A percentile compares a stretch with the other conserved stretches of the same genome.
Conservation (phyloP, 2,329 filamentous ascomycete genomes). For the Botryotinia calthae region DNA sequence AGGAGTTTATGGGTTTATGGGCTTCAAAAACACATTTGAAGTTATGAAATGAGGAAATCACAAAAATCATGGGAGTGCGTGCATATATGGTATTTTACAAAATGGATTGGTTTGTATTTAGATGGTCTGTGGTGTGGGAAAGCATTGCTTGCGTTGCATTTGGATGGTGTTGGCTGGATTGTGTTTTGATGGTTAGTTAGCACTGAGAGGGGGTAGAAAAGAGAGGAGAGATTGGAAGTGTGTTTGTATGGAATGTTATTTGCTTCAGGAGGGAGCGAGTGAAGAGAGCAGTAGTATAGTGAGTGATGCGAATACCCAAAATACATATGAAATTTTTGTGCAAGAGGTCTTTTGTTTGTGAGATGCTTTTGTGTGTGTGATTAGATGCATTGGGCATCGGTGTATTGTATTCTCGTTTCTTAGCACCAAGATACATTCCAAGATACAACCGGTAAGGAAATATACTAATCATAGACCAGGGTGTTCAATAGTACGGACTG, state of each 20-base stretch:
- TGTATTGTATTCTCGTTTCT: too few relatives aligned
- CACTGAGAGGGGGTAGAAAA: background rate
- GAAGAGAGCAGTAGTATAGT: background rate
- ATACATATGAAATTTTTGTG: background rate
- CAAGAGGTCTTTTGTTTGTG: background rate
- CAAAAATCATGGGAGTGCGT: background rate
- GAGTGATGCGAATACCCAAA: background rate
- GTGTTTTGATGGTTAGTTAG: background rate
- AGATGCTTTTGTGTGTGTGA: background rate
- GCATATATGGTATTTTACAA: constrained; percentile 5
- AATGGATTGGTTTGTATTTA: background rate
- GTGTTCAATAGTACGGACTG: too few relatives aligned
- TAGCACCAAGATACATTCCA: too few relatives aligned
- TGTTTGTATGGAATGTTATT: background rate
- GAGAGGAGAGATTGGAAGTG: background rate
- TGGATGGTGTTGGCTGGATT: background rate
- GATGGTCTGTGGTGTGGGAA: background rate
- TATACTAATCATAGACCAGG: too few relatives aligned
- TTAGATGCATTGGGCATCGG: background rate
- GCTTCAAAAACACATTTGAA: background rate
- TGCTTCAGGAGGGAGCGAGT: background rate
- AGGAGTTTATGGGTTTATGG: background rate
- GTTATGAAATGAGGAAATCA: background rate
- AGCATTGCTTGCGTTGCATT: background rate
- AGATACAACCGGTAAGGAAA: too few relatives aligned